Percentiles rank a stretch among this genome's conserved stretches.
Conservation (phyloP, 1,139 yeast species). For the Tardiomyces blankii region DNA sequence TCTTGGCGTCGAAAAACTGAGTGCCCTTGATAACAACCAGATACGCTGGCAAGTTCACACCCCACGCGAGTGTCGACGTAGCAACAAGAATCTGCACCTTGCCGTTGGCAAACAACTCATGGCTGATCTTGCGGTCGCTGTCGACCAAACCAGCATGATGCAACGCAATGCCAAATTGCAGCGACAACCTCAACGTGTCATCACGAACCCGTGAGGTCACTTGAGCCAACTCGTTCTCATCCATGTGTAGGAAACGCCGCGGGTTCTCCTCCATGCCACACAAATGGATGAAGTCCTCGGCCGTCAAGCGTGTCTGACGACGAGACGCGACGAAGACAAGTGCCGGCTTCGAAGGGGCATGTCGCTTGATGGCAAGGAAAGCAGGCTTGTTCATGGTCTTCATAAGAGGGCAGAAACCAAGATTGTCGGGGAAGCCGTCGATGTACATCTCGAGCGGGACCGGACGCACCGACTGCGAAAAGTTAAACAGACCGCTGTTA, state of each 20-base stretch:
- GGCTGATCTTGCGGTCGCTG: constrained; percentile 79
- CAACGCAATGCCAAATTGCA: constrained; percentile 93
- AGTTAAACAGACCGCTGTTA: constrained; percentile 65
- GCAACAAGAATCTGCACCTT: constrained; percentile 88
- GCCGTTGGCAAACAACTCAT: constrained; percentile 70
- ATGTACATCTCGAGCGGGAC: constrained; percentile 97
- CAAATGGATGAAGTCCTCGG: constrained; percentile 80
- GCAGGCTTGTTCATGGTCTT: constrained; percentile 98
- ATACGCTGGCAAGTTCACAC: constrained; percentile 93
- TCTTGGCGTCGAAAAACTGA: constrained; percentile 72
- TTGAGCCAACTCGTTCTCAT: constrained; percentile 62
- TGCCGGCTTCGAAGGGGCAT: constrained; percentile 88
- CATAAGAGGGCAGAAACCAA: constrained; percentile 94
- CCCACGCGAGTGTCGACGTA: constrained; percentile 96
- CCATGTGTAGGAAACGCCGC: constrained; percentile 69
- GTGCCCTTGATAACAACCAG: constrained; percentile 92
- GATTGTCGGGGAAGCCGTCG: constrained; percentile 92
- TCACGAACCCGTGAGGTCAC: constrained; percentile 64
- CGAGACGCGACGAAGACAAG: constrained; percentile 94
- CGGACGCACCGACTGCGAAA: constrained; percentile 93
- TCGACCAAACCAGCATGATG: constrained; percentile 98
- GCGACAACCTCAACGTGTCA: constrained; percentile 70
- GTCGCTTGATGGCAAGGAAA: constrained; percentile 90
- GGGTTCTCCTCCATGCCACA: constrained; percentile 96
- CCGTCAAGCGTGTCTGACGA: constrained; percentile 92